Percentiles rank a stretch among this genome's conserved stretches.
These are phyloP conservation scores for Sporothrix luriei DNA, from an alignment of 2,329 filamentous ascomycete genomes.

Conservation along the genomic window DNA sequence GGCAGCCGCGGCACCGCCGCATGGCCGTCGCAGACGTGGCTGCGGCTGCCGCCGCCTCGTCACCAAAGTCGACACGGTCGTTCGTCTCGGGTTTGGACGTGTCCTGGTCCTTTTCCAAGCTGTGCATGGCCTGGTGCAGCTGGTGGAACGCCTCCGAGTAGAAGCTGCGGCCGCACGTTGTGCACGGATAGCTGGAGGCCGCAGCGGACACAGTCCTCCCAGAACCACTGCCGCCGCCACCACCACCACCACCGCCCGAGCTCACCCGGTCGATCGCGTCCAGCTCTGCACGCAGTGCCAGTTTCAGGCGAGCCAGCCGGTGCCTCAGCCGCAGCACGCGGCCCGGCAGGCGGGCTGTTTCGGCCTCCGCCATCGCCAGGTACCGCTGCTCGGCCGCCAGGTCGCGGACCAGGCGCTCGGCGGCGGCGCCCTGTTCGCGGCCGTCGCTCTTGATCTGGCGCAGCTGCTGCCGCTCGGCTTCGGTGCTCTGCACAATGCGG, in stretches of 20 bases:
- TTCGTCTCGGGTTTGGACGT: too few species aligned
- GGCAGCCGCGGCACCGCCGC: constrained; percentile 31
- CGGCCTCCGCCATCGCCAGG: constrained; percentile 51
- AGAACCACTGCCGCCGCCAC: too few species aligned
- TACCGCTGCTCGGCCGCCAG: constrained; percentile 55
- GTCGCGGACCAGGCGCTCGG: constrained; percentile 66
- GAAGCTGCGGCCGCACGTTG: constrained; percentile 30
- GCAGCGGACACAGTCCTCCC: background rate
- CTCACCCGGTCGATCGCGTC: constrained; percentile 63
- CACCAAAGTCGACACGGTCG: constrained; percentile 19
- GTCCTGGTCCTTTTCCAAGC: background rate
- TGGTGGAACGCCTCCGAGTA: constrained; percentile 32
- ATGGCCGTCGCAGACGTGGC: background rate
- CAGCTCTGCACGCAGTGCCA: constrained; percentile 68
- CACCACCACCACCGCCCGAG: background rate
- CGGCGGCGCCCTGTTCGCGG: constrained; percentile 67
- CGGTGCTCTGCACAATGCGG: constrained; percentile 68
- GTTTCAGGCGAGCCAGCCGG: constrained; percentile 54
- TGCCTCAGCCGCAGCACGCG: constrained; percentile 35
- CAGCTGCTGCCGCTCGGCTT: constrained; percentile 69
- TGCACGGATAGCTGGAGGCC: constrained; percentile 10
- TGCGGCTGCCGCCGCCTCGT: background rate
- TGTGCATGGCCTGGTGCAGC: constrained; percentile 35
- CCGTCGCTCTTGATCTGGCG: constrained; percentile 81
- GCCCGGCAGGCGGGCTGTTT: constrained; percentile 53